These are phyloP conservation scores for Hondaea fermentalgiana DNA, from an alignment of 108 stramenopile genomes.

Conservation along the genomic window DNA sequence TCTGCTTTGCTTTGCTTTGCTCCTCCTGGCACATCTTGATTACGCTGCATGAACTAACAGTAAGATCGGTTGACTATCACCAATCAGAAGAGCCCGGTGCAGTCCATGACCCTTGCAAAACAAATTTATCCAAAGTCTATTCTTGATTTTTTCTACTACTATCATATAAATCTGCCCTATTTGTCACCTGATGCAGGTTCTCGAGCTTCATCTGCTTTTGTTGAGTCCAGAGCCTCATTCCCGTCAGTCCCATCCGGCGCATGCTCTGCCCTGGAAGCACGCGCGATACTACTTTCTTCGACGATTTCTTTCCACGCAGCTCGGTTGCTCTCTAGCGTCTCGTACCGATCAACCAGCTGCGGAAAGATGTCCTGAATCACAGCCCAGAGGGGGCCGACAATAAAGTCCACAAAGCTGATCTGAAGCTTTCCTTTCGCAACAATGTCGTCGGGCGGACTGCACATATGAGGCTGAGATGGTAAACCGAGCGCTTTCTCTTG, in stretches of 20 bases:
- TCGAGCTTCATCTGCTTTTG: no score
- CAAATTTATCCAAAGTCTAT: no score
- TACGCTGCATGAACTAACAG: no score
- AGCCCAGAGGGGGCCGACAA: slow-evolving; percentile 57
- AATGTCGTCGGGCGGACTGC: slow-evolving; percentile 37
- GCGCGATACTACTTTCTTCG: not conserved
- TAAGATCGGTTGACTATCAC: no score
- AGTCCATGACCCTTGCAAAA: no score
- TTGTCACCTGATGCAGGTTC: no score
- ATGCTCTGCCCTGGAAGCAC: not conserved
- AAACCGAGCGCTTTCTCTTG: slow-evolving; percentile 51
- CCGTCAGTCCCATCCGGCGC: not conserved
- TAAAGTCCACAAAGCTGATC: slow-evolving; percentile 67
- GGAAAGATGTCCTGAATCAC: slow-evolving; percentile 37
- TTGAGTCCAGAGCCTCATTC: not conserved
- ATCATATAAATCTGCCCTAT: no score
- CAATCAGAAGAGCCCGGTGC: no score
- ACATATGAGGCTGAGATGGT: slow-evolving; percentile 57
- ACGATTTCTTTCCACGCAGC: not conserved
- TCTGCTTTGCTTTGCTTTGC: no score
- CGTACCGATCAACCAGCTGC: not conserved
- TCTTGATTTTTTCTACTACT: no score
- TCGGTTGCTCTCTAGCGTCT: not conserved
- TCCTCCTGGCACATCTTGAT: no score
- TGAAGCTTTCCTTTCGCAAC: slow-evolving; percentile 55